A percentile compares a stretch with the other conserved stretches of the same genome.
Conservation (phyloP, 352 stramenopile genomes). For the Phytopythium mirpurense region DNA sequence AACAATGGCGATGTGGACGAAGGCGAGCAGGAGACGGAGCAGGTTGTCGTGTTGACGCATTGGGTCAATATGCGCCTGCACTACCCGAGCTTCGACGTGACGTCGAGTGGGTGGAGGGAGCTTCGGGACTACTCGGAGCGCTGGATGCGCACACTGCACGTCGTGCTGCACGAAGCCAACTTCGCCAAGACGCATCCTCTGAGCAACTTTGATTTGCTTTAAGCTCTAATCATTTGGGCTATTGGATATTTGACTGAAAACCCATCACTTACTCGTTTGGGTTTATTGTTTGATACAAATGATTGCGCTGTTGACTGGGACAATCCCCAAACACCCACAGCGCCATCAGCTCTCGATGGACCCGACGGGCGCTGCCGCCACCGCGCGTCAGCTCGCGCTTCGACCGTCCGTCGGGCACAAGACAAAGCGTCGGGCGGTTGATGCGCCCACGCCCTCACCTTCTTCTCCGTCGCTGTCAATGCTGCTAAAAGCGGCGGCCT, state of each 20-base stretch:
- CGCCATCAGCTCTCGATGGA: not conserved
- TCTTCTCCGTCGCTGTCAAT: not conserved
- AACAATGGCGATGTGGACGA: not conserved
- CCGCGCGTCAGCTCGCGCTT: not conserved
- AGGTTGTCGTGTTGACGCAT: slow-evolving; percentile 17
- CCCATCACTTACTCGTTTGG: too few relatives aligned
- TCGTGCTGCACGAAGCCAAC: slow-evolving; percentile 5
- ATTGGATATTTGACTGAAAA: too few relatives aligned
- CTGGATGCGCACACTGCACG: slow-evolving; percentile 20
- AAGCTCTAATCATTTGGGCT: too few relatives aligned
- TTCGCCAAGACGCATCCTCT: not conserved
- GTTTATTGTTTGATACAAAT: not conserved
- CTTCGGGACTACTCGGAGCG: slow-evolving; percentile 25
- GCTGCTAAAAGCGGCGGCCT: not conserved
- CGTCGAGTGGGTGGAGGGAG: slow-evolving; percentile 22
- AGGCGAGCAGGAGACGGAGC: slow-evolving; percentile 3
- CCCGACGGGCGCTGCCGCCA: not conserved
- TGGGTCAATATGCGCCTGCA: slow-evolving; percentile 31
- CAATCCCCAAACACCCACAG: too few relatives aligned
- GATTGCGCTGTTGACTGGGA: too few relatives aligned
- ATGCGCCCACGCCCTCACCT: not conserved
- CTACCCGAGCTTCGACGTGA: slow-evolving; percentile 21
- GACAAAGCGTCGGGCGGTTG: not conserved
- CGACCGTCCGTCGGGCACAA: not conserved
- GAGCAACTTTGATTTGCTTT: slow-evolving; percentile 1